Percentiles rank a stretch among this genome's conserved stretches.
Conservation (phyloP, 1,284 basidiomycete genomes). For the Coniferiporia weirii region DNA sequence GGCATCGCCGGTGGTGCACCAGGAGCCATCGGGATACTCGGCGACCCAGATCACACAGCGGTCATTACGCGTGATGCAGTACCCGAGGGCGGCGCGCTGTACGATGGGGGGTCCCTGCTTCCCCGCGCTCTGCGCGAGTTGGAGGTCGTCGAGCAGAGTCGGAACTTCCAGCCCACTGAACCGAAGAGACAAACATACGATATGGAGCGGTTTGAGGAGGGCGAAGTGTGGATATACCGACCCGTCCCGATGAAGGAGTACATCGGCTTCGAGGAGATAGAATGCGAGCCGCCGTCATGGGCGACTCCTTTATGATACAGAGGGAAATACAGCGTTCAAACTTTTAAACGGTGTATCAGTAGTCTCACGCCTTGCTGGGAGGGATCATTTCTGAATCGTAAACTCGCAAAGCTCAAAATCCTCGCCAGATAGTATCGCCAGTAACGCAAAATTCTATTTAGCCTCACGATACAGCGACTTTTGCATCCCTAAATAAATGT, state of each 20-base stretch:
- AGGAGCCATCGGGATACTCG: constrained; percentile 24
- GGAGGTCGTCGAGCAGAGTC: constrained; percentile 35
- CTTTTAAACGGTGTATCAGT: neutral
- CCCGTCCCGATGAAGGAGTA: constrained; percentile 34
- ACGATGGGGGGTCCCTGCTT: constrained; percentile 22
- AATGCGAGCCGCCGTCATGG: constrained; percentile 8
- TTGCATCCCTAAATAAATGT: neutral
- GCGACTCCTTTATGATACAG: neutral
- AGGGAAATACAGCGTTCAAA: too few relatives aligned
- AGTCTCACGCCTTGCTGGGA: neutral
- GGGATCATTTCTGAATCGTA: too few relatives aligned
- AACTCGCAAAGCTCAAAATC: neutral
- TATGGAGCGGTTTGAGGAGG: constrained; percentile 29
- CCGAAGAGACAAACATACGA: constrained; percentile 26
- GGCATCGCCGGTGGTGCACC: constrained; percentile 18
- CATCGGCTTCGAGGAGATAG: constrained; percentile 26
- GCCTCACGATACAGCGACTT: neutral
- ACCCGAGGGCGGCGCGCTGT: constrained; percentile 16
- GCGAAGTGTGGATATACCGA: constrained; percentile 38
- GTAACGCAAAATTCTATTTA: neutral
- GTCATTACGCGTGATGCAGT: constrained; percentile 30
- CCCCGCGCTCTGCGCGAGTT: constrained; percentile 26
- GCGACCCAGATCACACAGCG: constrained; percentile 37
- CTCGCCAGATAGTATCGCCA: neutral
- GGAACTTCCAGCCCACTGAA: constrained; percentile 25